Base-by-base conservation (phyloP, 176 grass and related monocot species). In the Ensete glaucum region DNA sequence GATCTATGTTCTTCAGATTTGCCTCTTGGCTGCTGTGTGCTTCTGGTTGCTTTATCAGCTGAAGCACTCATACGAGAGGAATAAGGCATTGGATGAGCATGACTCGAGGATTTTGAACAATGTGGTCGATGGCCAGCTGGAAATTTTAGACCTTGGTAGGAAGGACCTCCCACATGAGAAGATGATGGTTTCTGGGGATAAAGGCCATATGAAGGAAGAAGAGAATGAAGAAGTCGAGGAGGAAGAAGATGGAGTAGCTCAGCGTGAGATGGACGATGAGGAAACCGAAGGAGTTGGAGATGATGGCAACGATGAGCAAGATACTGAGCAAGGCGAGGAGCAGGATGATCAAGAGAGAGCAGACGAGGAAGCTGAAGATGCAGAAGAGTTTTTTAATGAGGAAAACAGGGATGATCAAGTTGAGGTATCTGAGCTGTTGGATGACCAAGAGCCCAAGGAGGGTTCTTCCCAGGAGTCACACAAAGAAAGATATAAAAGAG, bases 31-130 rank as follows among this genome's bases (percentile, higher is more conserved):
- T 77, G 60, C 62, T 53, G 60, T 65, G 2, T 77, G 60, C 75
- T 77, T 77, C 34, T 77, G 75, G 75, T 27, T 77, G 48, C 43
- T 77, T 77, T 77, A 77, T 64, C 75, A 77, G 75, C 49, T 77
- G 75, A 77, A 77, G n/a, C 75, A 66, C 49, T 65, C 75, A 19
- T 77, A 65, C 66, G 57, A 64, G 49, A 66, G 65, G 75, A 76
- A 76, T 19, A 65, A 50, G 21, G 50, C 55, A 16, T 17, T 52
- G 9, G 60, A 65, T 64, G 75, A 77, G 8, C 43, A 24, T 19
- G 25, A 22, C 19, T 56, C 53, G 14, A 56, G 22, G 2, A 27
- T 27, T 16, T 25, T 55, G 54, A 50, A 76, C 34, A 64, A 64
- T 24, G 60, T 27, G 2, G 22, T 24, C 1, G 58, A 53, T 2